phyloP scores from a whole-genome alignment of 331 rosid genomes.

The Quercus lobata region DNA sequence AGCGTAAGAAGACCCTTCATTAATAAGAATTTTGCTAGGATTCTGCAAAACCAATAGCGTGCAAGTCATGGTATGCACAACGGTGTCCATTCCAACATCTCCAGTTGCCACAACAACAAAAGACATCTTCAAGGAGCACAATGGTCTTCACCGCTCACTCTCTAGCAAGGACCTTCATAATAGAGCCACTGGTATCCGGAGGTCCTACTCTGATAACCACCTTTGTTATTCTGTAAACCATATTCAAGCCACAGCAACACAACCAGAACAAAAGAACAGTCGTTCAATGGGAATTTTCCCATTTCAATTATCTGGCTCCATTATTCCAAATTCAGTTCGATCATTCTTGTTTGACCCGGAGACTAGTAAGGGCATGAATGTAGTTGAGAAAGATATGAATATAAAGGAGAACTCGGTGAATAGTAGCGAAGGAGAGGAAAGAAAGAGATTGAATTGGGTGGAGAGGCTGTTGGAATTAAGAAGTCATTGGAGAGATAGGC shows the following conservation, averaged over 20 bases:
- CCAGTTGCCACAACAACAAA: constrained; percentile 23
- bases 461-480: constrained; percentile 84
- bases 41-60: constrained; percentile 4
- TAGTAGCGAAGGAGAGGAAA: constrained; percentile 29
- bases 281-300: constrained; percentile 52
- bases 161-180: constrained; percentile 48
- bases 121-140: constrained; percentile 38
- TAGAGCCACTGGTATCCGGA: constrained; percentile 28
- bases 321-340: constrained; percentile 50
- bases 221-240: constrained; percentile 40
- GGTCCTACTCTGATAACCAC: constrained; percentile 68
- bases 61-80: constrained; percentile 46
- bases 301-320: constrained; percentile 57
- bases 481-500: constrained; percentile 62
- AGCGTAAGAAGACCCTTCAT: background rate
- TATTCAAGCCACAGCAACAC: constrained; percentile 38
- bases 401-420: constrained; percentile 24
- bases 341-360: constrained; percentile 67
- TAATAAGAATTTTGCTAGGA: constrained; percentile 13
- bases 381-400: constrained; percentile 30
- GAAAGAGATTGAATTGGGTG: constrained; percentile 70
- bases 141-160: constrained; percentile 47
- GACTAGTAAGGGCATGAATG: constrained; percentile 39
- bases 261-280: constrained; percentile 50
- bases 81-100: constrained; percentile 55